Percentiles rank a stretch among this genome's conserved stretches.
Conservation (phyloP, 768 basidiomycete genomes). For the Termitomyces sp. region DNA sequence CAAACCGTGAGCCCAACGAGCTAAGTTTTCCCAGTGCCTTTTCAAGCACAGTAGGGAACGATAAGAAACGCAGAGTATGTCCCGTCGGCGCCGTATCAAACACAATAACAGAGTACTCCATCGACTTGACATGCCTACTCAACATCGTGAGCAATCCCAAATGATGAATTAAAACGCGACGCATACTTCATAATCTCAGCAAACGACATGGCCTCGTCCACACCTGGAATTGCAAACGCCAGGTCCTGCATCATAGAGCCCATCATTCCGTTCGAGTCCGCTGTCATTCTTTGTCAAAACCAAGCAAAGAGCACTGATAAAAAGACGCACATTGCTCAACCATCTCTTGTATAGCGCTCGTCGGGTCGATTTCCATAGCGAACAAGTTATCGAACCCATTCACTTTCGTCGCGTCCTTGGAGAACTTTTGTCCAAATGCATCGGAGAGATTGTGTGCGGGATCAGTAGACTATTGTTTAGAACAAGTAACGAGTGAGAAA, state of each 20-base stretch:
- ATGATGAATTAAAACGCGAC: neutral
- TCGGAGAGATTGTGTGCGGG: slow-evolving; percentile 99
- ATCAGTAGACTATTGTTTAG: slow-evolving; percentile 75
- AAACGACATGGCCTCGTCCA: slow-evolving; percentile 99
- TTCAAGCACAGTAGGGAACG: slow-evolving; percentile 97
- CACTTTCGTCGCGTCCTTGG: slow-evolving; percentile 96
- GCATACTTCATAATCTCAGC: slow-evolving; percentile 99
- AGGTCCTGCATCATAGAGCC: slow-evolving; percentile 99
- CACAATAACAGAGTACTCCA: slow-evolving; percentile 99
- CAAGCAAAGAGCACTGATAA: neutral
- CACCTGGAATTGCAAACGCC: slow-evolving; percentile 97
- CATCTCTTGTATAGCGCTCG: slow-evolving; percentile 98
- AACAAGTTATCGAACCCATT: slow-evolving; percentile 95
- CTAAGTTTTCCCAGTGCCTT: slow-evolving; percentile 96
- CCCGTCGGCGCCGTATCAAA: slow-evolving; percentile 99
- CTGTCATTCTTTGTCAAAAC: slow-evolving; percentile 26
- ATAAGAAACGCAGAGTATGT: slow-evolving; percentile 95
- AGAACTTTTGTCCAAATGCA: slow-evolving; percentile 98
- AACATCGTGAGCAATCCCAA: neutral
- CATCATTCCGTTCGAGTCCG: slow-evolving; percentile 92
- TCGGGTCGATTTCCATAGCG: slow-evolving; percentile 99
- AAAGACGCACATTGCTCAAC: slow-evolving; percentile 80
- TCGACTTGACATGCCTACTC: slow-evolving; percentile 96
- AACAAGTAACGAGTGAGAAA: too few species aligned
- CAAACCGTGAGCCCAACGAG: slow-evolving; percentile 89